Conservation (phyloP, 2,329 filamentous ascomycete species). For the Xylariaceae sp. region DNA sequence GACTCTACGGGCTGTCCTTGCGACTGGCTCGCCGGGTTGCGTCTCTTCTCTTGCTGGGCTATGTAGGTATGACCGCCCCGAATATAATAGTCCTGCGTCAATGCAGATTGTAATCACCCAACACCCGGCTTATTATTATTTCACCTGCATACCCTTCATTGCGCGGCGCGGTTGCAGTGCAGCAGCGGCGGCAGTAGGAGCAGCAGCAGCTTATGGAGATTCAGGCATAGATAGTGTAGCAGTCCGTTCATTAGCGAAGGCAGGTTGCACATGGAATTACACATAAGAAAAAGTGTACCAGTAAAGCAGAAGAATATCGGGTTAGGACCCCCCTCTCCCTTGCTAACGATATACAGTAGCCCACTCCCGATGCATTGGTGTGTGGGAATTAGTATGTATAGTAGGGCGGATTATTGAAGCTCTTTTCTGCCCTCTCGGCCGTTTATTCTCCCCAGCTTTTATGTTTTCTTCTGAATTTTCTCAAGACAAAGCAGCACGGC, state of each 20-base stretch:
- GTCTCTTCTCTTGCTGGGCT: too few relatives aligned
- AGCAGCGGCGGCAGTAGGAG: slow-evolving; percentile 5
- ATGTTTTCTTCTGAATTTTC: slow-evolving; percentile 6
- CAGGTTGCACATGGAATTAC: too few relatives aligned
- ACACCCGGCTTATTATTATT: slow-evolving; percentile 16
- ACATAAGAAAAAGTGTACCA: too few relatives aligned
- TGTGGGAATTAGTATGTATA: slow-evolving; percentile 30
- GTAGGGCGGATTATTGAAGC: slow-evolving; percentile 14
- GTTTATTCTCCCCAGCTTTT: slow-evolving; percentile 25
- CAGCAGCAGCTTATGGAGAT: too few relatives aligned
- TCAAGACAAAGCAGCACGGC: slow-evolving; percentile 17
- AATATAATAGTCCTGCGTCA: background rate
- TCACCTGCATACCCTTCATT: slow-evolving; percentile 23
- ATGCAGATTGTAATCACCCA: slow-evolving; percentile 2
- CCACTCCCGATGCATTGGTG: slow-evolving; percentile 39
- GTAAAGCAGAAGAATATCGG: background rate
- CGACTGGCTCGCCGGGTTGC: slow-evolving; percentile 7
- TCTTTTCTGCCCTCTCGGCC: slow-evolving; percentile 15
- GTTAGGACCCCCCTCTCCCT: slow-evolving; percentile 9
- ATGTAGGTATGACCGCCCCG: too few relatives aligned
- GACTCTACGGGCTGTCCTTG: slow-evolving; percentile 17
- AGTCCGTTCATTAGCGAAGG: too few relatives aligned
- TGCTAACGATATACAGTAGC: slow-evolving; percentile 31
- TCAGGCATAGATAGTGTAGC: slow-evolving; percentile 14
- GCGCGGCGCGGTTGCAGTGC: slow-evolving; percentile 26